A percentile compares a stretch with the other conserved stretches of the same genome.
These are phyloP conservation scores for Inonotus hispidus DNA, from an alignment of 1,284 basidiomycete species.

Conservation along the genomic window DNA sequence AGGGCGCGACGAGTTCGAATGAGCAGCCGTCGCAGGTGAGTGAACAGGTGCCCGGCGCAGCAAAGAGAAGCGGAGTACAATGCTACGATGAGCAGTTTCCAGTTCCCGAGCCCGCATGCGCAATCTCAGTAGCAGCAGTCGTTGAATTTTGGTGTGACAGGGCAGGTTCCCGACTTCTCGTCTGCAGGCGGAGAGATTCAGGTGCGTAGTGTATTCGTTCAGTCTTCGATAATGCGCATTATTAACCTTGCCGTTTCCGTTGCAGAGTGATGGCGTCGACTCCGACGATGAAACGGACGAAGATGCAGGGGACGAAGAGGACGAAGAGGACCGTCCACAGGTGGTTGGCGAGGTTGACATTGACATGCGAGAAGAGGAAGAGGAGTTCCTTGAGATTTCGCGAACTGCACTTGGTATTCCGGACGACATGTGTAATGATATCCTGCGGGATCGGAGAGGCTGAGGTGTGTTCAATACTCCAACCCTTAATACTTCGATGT, in stretches of 20 bases:
- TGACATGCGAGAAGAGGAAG: constrained; percentile 85
- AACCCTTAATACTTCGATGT: neutral
- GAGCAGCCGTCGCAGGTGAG: too few relatives aligned
- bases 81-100: too few relatives aligned
- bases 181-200: too few relatives aligned
- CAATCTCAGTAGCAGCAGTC: too few relatives aligned
- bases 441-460: constrained; percentile 66
- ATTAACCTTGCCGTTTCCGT: too few relatives aligned
- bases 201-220: too few relatives aligned
- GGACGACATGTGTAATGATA: constrained; percentile 78
- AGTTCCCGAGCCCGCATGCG: too few relatives aligned
- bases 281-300: constrained; percentile 80
- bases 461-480: constrained; percentile 50
- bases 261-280: constrained; percentile 83
- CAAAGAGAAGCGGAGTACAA: too few relatives aligned
- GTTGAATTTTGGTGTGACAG: too few relatives aligned
- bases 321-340: constrained; percentile 68
- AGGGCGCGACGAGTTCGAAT: neutral
- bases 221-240: too few relatives aligned
- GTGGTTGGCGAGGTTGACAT: constrained; percentile 79
- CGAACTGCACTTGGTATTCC: constrained; percentile 83
- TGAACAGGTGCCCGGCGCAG: too few relatives aligned
- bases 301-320: constrained; percentile 54
- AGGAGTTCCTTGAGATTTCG: constrained; percentile 90
- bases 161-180: too few relatives aligned